Conservation (phyloP, 768 basidiomycete species). For the Mycena filopes region DNA sequence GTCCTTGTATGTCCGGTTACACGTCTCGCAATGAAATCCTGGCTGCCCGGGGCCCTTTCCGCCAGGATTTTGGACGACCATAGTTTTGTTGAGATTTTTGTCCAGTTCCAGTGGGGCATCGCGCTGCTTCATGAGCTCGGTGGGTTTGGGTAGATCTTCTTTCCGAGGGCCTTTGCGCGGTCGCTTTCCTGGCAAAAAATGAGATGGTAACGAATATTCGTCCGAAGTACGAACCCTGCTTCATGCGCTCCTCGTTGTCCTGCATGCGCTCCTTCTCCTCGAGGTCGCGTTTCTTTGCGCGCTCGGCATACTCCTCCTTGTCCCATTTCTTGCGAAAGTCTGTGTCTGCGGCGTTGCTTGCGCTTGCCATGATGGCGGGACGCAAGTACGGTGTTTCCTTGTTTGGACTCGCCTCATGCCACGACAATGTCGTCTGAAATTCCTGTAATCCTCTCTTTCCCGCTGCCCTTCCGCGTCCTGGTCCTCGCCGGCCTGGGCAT, state of each 20-base stretch:
- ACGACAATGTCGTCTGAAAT: constrained; percentile 48
- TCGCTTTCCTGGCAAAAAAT: constrained; percentile 73
- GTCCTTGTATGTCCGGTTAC: constrained; percentile 93
- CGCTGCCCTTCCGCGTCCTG: constrained; percentile 93
- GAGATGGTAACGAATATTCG: constrained; percentile 13
- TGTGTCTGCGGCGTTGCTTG: constrained; percentile 67
- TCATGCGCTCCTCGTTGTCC: constrained; percentile 85
- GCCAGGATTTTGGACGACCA: constrained; percentile 89
- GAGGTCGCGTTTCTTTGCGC: constrained; percentile 82
- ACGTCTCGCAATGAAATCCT: constrained; percentile 94
- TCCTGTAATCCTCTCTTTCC: constrained; percentile 70
- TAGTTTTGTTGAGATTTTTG: constrained; percentile 94
- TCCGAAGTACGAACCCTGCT: constrained; percentile 68
- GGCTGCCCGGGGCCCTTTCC: constrained; percentile 90
- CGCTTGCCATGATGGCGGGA: constrained; percentile 44
- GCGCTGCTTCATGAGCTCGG: constrained; percentile 91
- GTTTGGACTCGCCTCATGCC: constrained; percentile 15
- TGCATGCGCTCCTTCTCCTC: constrained; percentile 87
- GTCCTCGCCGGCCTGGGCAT: constrained; percentile 82
- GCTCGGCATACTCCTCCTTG: constrained; percentile 89
- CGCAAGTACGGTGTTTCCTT: background rate
- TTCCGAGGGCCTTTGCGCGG: constrained; percentile 70
- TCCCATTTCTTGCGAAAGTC: constrained; percentile 94
- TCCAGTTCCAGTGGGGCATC: constrained; percentile 88
- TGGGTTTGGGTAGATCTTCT: constrained; percentile 91